phyloP scores from a whole-genome alignment of 441 rosid genomes.

The Macaranga tanarius region DNA sequence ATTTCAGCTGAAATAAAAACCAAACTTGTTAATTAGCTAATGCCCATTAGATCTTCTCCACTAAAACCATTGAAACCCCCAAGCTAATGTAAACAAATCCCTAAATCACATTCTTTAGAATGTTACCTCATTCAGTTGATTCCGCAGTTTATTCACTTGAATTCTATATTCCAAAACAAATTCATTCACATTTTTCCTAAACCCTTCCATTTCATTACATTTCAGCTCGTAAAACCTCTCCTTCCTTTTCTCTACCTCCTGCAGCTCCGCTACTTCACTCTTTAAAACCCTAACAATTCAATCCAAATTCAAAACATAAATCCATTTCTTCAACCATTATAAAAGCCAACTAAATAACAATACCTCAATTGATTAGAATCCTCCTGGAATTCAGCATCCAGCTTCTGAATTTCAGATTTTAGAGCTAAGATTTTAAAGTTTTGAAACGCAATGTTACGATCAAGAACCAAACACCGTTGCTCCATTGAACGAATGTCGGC shows the following conservation, averaged over 20 bases:
- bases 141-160: conserved; percentile 40
- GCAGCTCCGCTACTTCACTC: conserved; percentile 57
- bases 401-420: conserved; percentile 42
- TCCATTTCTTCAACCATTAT: background rate
- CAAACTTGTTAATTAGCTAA: background rate
- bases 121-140: conserved; percentile 45
- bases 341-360: background rate
- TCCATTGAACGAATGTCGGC: conserved; percentile 39
- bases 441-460: conserved; percentile 49
- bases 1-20: conserved; percentile 33
- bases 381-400: conserved; percentile 39
- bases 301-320: background rate
- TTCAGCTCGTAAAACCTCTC: conserved; percentile 45
- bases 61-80: no score
- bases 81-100: no score
- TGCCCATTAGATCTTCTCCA: background rate
- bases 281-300: conserved; percentile 46
- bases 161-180: conserved; percentile 36
- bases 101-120: no score
- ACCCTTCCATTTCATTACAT: conserved; percentile 49
- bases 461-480: conserved; percentile 53
- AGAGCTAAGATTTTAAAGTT: conserved; percentile 53
- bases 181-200: conserved; percentile 35
- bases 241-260: conserved; percentile 48
- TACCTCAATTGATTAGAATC: conserved; percentile 44